Evolutionary conservation across 139 green algal genomes (phyloP), one percentile per base, ranked within the genome.

Genomic region (Zygnema circumcarinatum): DNA sequence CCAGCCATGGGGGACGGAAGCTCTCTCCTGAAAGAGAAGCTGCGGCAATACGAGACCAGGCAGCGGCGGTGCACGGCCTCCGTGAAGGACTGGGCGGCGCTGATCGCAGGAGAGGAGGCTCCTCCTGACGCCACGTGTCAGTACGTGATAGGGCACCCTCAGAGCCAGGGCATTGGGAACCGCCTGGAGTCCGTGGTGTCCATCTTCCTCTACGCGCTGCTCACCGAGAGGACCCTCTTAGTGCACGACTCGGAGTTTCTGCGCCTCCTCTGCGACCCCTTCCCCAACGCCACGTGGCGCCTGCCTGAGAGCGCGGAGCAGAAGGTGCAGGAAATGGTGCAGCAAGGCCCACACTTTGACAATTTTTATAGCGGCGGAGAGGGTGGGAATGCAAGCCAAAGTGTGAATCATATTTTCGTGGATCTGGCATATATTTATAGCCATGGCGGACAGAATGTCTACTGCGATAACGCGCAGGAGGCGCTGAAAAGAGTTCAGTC

Each of bases 241-340:
- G 3, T 83, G 47, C 7, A 38, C 7, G 38, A 42, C 76, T 7
- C 38, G 11, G 33, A 76, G 3, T 29, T 73, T 3, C 76, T 38
- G 11, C 3, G 75, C 11, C 3, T 78, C 7, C 69, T 78, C 11
- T 83, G 76, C 52, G 33, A 83, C 41, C 76, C 76, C 47, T 83
- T 83, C 73, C 73, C 33, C 22, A n/a, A n/a, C 73, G 31, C 73
- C 73, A 80, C 29, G 29, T 80, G 73, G 73, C 73, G 67, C 22
- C 33, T 80, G 73, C 73, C 73, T 25, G n/a, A n/a, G n/a, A n/a
- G n/a, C n/a, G n/a, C n/a, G n/a, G n/a, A n/a, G n/a, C n/a, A n/a
- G n/a, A n/a, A n/a, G n/a, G n/a, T n/a, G n/a, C n/a, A n/a, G n/a
- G n/a, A n/a, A n/a, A n/a, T n/a, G n/a, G n/a, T n/a, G n/a, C n/a